phyloP scores from a whole-genome alignment of 2,329 filamentous ascomycete genomes.

The Fusarium floridanum region DNA sequence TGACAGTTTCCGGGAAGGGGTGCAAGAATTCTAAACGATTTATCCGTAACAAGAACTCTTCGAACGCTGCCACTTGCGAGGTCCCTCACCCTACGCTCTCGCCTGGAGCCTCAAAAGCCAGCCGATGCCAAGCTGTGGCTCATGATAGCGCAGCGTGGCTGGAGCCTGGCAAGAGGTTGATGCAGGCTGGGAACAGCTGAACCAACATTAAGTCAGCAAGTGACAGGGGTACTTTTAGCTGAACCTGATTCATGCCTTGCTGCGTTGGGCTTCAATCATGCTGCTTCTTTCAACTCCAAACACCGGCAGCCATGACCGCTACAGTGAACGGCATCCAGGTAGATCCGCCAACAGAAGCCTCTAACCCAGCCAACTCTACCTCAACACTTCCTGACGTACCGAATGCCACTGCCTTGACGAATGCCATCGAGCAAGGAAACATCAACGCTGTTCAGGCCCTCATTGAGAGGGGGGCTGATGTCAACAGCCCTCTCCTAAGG shows the following conservation, averaged over 20 bases:
- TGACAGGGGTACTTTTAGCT: not conserved
- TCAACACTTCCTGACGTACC: not conserved
- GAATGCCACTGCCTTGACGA: not conserved
- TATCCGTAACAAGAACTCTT: not conserved
- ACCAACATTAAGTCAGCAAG: not conserved
- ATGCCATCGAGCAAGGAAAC: not conserved
- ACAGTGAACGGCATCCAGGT: not conserved
- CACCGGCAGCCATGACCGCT: not conserved
- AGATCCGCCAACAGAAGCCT: not conserved
- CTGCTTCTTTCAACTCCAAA: not conserved
- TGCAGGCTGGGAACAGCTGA: not conserved
- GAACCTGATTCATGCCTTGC: not conserved
- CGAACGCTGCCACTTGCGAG: not conserved
- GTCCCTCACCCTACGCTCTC: not conserved
- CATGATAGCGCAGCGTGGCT: not conserved
- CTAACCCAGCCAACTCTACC: not conserved
- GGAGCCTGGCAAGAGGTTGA: not conserved
- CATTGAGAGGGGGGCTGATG: not conserved
- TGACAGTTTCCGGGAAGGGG: not conserved
- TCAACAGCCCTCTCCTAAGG: not conserved
- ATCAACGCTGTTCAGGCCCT: not conserved
- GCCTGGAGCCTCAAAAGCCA: not conserved
- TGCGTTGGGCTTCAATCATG: not conserved
- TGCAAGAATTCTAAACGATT: not conserved
- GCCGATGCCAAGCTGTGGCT: not conserved